phyloP scores from a whole-genome alignment of 1,139 yeast species.

The Nadsonia commutata region DNA sequence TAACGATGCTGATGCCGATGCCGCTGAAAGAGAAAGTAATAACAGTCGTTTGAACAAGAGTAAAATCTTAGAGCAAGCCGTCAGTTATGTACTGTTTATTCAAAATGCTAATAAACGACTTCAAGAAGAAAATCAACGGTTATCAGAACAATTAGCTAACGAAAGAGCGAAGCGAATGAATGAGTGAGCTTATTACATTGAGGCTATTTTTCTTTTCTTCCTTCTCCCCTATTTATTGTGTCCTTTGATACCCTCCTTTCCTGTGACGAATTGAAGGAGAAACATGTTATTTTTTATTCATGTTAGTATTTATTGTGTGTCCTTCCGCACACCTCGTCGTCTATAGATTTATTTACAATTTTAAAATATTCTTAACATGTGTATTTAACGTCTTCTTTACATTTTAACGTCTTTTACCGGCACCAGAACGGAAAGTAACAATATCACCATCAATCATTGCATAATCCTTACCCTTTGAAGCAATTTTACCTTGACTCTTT shows the following conservation, averaged over 20 bases:
- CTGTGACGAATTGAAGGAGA: too few relatives aligned
- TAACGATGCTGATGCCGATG: background rate
- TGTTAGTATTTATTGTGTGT: too few relatives aligned
- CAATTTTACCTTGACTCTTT: slow-evolving; percentile 18
- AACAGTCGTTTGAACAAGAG: background rate
- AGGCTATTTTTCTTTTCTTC: too few relatives aligned
- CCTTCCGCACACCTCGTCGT: too few relatives aligned
- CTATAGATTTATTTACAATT: too few relatives aligned
- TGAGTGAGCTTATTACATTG: too few relatives aligned
- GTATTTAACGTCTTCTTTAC: too few relatives aligned
- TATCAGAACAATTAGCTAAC: background rate
- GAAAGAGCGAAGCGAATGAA: too few relatives aligned
- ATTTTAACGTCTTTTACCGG: slow-evolving; percentile 4
- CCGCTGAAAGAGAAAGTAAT: background rate
- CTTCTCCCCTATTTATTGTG: too few relatives aligned
- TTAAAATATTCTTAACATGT: too few relatives aligned
- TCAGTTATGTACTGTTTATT: background rate
- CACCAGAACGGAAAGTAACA: slow-evolving; percentile 35
- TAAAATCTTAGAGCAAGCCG: background rate
- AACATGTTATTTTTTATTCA: too few relatives aligned
- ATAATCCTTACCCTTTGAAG: slow-evolving; percentile 48
- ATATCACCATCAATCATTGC: slow-evolving; percentile 69
- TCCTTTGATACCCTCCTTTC: too few relatives aligned
- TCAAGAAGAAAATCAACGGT: background rate
- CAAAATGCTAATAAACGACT: background rate